phyloP scores from a whole-genome alignment of 768 basidiomycete genomes.

The Russula dissimulans region DNA sequence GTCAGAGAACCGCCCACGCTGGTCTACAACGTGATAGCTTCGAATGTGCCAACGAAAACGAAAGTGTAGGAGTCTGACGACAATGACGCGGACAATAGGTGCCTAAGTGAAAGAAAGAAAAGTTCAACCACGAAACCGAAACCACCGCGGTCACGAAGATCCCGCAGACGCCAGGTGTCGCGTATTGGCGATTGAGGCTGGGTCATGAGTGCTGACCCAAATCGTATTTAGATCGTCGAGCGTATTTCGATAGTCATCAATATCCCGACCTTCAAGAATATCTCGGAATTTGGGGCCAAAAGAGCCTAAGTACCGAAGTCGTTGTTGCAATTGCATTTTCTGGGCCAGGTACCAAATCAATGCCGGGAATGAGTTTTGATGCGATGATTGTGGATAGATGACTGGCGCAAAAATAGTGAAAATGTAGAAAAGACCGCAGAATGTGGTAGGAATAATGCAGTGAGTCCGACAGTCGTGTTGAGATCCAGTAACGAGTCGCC shows the following conservation, averaged over 20 bases:
- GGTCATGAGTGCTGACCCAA: background rate
- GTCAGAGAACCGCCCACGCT: no score
- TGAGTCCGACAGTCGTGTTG: background rate
- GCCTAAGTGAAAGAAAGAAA: background rate
- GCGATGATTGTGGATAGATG: background rate
- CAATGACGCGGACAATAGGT: background rate
- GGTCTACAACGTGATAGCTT: no score
- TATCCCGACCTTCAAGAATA: background rate
- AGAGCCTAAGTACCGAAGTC: background rate
- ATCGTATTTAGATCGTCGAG: background rate
- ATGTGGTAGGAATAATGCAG: background rate
- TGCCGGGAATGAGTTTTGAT: background rate
- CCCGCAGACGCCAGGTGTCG: background rate
- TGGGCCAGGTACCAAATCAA: background rate
- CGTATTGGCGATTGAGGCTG: background rate
- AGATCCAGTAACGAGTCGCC: background rate
- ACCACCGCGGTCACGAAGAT: background rate
- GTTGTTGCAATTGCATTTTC: background rate
- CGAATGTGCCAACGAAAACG: no score
- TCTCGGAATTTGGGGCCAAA: background rate
- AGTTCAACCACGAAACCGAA: conserved; percentile 1
- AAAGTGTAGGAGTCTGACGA: no score
- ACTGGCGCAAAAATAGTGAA: background rate
- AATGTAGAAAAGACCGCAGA: background rate
- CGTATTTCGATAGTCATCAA: background rate